Evolutionary conservation across 805 yeast species (phyloP), one percentile per base, ranked within the genome.

Genomic region (Wickerhamiella siamensis): DNA sequence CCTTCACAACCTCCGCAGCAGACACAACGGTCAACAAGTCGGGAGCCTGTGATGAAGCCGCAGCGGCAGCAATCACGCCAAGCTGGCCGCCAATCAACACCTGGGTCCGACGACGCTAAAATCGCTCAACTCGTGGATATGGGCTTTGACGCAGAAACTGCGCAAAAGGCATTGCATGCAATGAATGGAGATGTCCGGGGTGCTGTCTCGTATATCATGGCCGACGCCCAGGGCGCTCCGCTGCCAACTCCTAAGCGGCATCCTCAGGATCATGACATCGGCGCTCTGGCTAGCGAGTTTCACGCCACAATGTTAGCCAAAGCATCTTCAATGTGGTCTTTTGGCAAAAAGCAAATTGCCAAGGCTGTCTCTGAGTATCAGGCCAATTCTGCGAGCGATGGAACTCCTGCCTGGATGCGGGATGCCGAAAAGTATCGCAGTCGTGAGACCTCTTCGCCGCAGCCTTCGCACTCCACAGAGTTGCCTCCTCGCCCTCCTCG

Each of bases 351-450:
- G 44, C 75, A 77, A 31, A 64, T 80, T 9, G 71, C 74, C 47
- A 72, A 74, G 49, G 81, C 80, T 33, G 62, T 78, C 22, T 80
- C 74, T 40, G 72, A 71, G 53, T 72, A 77, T 50, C 72, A 71
- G 29, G 59, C 58, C 20, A 35, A 58, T 47, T 42, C 53, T 20
- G 45, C 56, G 10, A 46, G 54, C 36, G 65, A 64, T 39, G 67
- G 64, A 4, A 56, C 54, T 48, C 94, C 94, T 0, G 74, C 77
- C 1, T 83, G 94, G 94, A 77, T 83, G 86, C 68, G 63, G 43
- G 70, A 73, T 45, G 77, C 72, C 50, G 64, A 60, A 12, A 62
- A 53, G 49, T 24, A 36, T 24, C 19, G 31, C 4, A 20, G 20
- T 10, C 33, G 33, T 5, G 33, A 6, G 16, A 9, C n/a, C 15